Evolutionary conservation across 176 grass and related monocot species (phyloP).

Genomic region (Juncus inflexus): DNA sequence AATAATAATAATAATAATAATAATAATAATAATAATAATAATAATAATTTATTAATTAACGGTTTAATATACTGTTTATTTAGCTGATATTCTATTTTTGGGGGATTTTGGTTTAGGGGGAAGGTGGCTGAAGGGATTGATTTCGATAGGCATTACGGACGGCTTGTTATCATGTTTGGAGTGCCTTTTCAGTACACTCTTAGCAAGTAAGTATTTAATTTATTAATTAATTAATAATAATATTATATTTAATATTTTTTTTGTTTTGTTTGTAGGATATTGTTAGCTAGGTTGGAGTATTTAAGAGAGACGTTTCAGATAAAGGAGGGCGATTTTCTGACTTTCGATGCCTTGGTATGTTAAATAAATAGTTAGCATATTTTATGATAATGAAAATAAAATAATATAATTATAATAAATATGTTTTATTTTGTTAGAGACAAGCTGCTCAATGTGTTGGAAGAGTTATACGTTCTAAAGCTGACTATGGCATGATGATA

Average conservation of each 20-base stretch:
- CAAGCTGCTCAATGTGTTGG: slow-evolving; percentile 98
- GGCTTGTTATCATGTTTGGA: slow-evolving; percentile 98
- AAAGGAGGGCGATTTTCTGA: slow-evolving; percentile 94
- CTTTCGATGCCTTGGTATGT: slow-evolving; percentile 91
- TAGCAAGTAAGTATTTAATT: slow-evolving; percentile 56
- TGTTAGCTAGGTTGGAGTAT: slow-evolving; percentile 95
- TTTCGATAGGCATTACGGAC: slow-evolving; percentile 97
- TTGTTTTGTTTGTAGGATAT: slow-evolving; percentile 55
- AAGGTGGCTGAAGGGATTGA: slow-evolving; percentile 99
- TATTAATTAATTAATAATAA: neutral
- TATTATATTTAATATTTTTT: neutral
- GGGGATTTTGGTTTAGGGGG: slow-evolving; percentile 47
- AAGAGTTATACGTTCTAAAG: slow-evolving; percentile 92
- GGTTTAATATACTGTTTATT: too few species aligned
- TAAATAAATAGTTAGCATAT: neutral
- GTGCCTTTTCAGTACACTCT: slow-evolving; percentile 97
- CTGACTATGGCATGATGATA: slow-evolving; percentile 99
- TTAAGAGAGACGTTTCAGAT: slow-evolving; percentile 95
- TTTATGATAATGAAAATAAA: too few species aligned
- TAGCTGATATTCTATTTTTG: neutral
- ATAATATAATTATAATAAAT: slow-evolving; percentile 2
- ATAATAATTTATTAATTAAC: too few species aligned
- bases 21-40: too few species aligned
- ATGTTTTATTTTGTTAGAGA: slow-evolving; percentile 43
- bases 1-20: too few species aligned